Conservation (phyloP, 495 filamentous ascomycete species). For the Trichoderma erinaceum region DNA sequence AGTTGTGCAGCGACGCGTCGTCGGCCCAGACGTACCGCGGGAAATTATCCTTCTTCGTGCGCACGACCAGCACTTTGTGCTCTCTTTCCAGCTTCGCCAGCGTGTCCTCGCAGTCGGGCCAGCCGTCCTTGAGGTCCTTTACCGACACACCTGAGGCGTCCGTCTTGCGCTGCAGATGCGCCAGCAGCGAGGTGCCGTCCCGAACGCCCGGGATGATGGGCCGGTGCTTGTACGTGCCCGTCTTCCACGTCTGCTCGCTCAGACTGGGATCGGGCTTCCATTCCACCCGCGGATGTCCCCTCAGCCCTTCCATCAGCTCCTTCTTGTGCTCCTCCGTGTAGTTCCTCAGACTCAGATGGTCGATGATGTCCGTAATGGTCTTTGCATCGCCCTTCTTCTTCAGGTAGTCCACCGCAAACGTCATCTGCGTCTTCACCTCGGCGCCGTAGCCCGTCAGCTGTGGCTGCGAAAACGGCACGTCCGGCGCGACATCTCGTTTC, state of each 20-base stretch:
- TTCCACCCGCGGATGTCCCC: constrained; percentile 61
- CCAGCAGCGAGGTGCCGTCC: constrained; percentile 64
- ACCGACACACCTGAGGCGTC: constrained; percentile 77
- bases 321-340: constrained; percentile 35
- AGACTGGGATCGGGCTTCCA: constrained; percentile 55
- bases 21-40: constrained; percentile 85
- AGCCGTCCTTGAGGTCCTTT: constrained; percentile 89
- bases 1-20: constrained; percentile 66
- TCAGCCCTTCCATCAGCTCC: constrained; percentile 42
- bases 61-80: constrained; percentile 73
- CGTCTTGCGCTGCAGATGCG: constrained; percentile 69
- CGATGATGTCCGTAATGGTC: constrained; percentile 64
- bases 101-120: constrained; percentile 71
- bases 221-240: constrained; percentile 68
- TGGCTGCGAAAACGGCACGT: constrained; percentile 70
- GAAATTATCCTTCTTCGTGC: constrained; percentile 88
- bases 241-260: constrained; percentile 48
- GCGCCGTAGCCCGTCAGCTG: constrained; percentile 67
- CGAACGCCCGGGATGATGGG: constrained; percentile 74
- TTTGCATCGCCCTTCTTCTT: constrained; percentile 68
- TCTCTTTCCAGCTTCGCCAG: constrained; percentile 72
- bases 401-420: constrained; percentile 77
- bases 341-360: constrained; percentile 65
- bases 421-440: constrained; percentile 76
- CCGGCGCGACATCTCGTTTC: constrained; percentile 47